phyloP scores from a whole-genome alignment of 176 grass and related monocot genomes.

The Musa acuminata region DNA sequence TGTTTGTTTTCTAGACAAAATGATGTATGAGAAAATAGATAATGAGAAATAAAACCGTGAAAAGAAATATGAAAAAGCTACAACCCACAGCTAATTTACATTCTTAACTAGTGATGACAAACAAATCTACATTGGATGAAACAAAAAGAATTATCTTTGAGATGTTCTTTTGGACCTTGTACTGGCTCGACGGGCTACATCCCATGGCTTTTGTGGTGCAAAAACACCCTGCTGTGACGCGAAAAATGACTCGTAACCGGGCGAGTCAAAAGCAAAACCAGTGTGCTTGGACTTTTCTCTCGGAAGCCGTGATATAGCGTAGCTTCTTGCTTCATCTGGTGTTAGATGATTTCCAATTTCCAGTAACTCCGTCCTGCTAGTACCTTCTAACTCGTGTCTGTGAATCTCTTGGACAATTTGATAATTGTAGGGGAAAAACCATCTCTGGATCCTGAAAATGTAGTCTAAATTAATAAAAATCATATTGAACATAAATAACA shows the following conservation, averaged over 20 bases:
- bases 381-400: constrained; percentile 62
- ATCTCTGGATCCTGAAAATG: constrained; percentile 66
- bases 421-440: constrained; percentile 85
- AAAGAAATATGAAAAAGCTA: constrained; percentile 1
- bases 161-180: constrained; percentile 33
- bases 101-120: neutral
- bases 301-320: constrained; percentile 71
- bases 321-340: constrained; percentile 75
- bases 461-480: constrained; percentile 2
- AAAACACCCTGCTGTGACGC: constrained; percentile 65
- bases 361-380: constrained; percentile 52
- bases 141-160: neutral
- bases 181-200: constrained; percentile 90
- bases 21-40: too few relatives aligned
- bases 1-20: too few relatives aligned
- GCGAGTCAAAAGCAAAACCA: constrained; percentile 90
- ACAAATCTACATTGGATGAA: neutral
- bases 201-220: constrained; percentile 73
- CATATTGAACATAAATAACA: neutral
- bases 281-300: constrained; percentile 85
- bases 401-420: constrained; percentile 94
- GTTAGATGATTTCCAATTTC: constrained; percentile 57
- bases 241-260: constrained; percentile 92
- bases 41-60: neutral
- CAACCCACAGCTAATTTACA: neutral